Base-by-base conservation (phyloP, 805 yeast genomes). In the Hanseniaspora valbyensis region DNA sequence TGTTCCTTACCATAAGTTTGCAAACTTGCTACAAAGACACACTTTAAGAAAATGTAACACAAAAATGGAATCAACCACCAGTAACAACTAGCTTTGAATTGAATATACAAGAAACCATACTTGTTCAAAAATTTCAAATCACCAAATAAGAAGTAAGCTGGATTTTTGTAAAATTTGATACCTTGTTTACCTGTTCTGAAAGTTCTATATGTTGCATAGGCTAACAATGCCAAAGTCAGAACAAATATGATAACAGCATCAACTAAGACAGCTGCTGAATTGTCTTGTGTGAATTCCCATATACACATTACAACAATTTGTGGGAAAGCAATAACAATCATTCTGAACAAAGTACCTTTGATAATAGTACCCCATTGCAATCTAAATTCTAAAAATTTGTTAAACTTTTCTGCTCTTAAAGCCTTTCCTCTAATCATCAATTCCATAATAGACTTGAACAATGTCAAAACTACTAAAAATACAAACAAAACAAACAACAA, bases 71-170 rank as follows among this genome's bases (percentile, higher is more conserved):
- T 65, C 50, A 89, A 73, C 76, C 90, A 92, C 73, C 82, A 92
- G 68, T 83, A 92, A 54, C 78, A 75, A 50, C 82, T 84, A 9
- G 97, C 96, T 55, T 86, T 75, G 71, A 76, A 92, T 68, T 88
- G 96, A 32, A 88, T 87, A 59, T 92, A 92, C 56, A 92, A 65
- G 67, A 92, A 92, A 0, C 98, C 98, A 69, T 82, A 90, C 59
- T 84, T 77, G 72, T 87, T 86, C 58, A 92, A 72, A 53, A 85
- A 77, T 40, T 72, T 76, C 3, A 81, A 74, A 62, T 92, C 95
- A 43, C 97, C 95, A 60, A 75, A 92, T 54, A 92, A 73, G 54
- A 88, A 70, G 62, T 86, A 90, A 0, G 98, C 97, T 0, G 98
- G 95, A 60, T 88, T 90, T 61, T 84, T 81, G 71, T 81, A 86